These are phyloP conservation scores for Juncus inflexus DNA, from an alignment of 176 grass and related monocot genomes.

Conservation along the genomic window DNA sequence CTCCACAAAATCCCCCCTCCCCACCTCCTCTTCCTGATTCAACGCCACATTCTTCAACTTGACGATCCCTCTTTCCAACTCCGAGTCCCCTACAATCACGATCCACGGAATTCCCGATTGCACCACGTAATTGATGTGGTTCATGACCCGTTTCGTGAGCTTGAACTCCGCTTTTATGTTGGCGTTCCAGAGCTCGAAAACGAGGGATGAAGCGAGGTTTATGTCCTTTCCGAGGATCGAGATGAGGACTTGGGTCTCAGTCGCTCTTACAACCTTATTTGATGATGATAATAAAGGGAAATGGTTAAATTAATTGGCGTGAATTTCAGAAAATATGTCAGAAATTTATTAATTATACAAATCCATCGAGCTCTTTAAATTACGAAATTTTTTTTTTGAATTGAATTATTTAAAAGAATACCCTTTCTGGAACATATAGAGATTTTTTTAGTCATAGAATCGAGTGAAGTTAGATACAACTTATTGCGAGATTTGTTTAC, in stretches of 20 bases:
- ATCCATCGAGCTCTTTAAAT: no score
- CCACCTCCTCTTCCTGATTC: constrained; percentile 33
- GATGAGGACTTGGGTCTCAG: constrained; percentile 82
- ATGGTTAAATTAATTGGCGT: no score
- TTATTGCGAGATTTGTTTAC: no score
- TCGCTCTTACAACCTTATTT: constrained; percentile 52
- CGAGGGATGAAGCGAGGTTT: constrained; percentile 54
- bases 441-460: no score
- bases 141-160: constrained; percentile 56
- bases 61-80: constrained; percentile 42
- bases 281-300: neutral
- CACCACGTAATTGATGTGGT: constrained; percentile 57
- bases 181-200: constrained; percentile 70
- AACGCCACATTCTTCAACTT: constrained; percentile 75
- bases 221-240: constrained; percentile 84
- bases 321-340: no score
- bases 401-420: no score
- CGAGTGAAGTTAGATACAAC: no score
- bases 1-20: no score
- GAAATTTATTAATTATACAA: no score
- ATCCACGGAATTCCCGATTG: constrained; percentile 72
- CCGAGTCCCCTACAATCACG: constrained; percentile 65
- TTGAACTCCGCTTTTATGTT: constrained; percentile 91
- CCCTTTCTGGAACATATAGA: no score
- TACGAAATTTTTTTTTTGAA: no score